Evolutionary conservation across 768 basidiomycete species (phyloP).

Genomic region (Suillus paluster): DNA sequence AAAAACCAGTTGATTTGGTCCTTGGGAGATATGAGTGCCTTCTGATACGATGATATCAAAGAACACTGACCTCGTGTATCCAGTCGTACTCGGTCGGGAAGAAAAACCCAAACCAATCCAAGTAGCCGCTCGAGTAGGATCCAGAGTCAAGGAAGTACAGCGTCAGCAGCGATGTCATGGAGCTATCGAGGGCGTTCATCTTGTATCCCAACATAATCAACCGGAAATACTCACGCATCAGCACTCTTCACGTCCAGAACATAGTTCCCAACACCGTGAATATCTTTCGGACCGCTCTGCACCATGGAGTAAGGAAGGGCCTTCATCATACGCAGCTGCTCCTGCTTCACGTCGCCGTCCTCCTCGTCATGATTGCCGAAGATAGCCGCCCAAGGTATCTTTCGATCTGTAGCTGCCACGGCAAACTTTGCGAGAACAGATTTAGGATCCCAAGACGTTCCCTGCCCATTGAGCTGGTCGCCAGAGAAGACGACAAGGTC

Average conservation of each 20-base stretch:
- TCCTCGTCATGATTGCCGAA: conserved; percentile 97
- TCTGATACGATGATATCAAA: neutral
- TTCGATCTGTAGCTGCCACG: conserved; percentile 68
- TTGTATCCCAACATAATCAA: conserved; percentile 6
- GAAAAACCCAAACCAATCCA: conserved; percentile 63
- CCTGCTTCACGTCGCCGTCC: conserved; percentile 59
- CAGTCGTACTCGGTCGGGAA: conserved; percentile 84
- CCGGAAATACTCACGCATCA: conserved; percentile 67
- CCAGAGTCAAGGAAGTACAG: conserved; percentile 93
- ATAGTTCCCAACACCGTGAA: conserved; percentile 94
- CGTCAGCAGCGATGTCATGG: conserved; percentile 86
- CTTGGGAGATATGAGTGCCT: conserved; percentile 25
- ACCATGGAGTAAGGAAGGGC: conserved; percentile 86
- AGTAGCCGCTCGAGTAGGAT: conserved; percentile 63
- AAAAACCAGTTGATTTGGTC: conserved; percentile 92
- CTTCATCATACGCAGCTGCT: conserved; percentile 74
- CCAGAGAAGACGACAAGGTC: conserved; percentile 92
- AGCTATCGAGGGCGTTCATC: conserved; percentile 47
- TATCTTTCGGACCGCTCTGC: conserved; percentile 76
- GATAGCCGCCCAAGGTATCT: conserved; percentile 88
- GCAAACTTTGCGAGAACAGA: conserved; percentile 92
- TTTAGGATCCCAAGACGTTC: conserved; percentile 86
- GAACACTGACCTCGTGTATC: conserved; percentile 62
- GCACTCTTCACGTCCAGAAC: conserved; percentile 82
- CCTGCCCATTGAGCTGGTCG: conserved; percentile 93